Evolutionary conservation across 2,329 filamentous ascomycete genomes (phyloP), one percentile per base, ranked within the genome.

Genomic region (Cylindrodendrum hubeiense): DNA sequence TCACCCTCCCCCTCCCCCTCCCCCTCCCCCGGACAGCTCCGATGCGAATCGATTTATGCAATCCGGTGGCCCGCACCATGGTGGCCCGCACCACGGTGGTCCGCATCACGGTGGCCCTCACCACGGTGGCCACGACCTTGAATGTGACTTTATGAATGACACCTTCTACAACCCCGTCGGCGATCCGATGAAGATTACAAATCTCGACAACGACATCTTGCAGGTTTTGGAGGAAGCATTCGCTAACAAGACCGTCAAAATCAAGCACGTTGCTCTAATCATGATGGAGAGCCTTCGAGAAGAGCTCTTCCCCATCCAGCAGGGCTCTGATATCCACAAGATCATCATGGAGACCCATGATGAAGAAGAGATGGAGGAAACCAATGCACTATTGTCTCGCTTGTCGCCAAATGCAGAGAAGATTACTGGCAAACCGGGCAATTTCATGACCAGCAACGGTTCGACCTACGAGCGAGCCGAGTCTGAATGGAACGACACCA

Each of bases 261-360:
- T 85, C 60, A 82, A 82, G 65, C 82, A 85, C 61, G 75, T 85
- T 12, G 74, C 84, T n/a, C 67, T 84, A 9, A 66, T 85, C 21
- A 80, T 82, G 53, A 76, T 85, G 46, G 83, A 85, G 67, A 84
- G 82, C 47, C 82, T 81, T 2, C 78, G 83, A 5, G 79, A 80
- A 17, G 82, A 85, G 49, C 77, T 84, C 0, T 85, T 84, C 63
- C 83, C 83, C 4, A 68, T 85, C 22, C 81, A 82, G 37, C 78
- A 80, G 60, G 76, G 76, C 3, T 82, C 79, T 4, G 71, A 79
- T 26, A 79, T 83, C 19, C 79, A 78, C 64, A 74, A 78, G 4
- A 76, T 77, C 1, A 74, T 81, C 3, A 60, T 73, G 10, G 65
- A 76, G 12, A 80, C 79, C 1, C 74, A 76, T 41, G 71, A 75